Base-by-base conservation (phyloP, 352 stramenopile species). In the Phytopythium ostracodes region DNA sequence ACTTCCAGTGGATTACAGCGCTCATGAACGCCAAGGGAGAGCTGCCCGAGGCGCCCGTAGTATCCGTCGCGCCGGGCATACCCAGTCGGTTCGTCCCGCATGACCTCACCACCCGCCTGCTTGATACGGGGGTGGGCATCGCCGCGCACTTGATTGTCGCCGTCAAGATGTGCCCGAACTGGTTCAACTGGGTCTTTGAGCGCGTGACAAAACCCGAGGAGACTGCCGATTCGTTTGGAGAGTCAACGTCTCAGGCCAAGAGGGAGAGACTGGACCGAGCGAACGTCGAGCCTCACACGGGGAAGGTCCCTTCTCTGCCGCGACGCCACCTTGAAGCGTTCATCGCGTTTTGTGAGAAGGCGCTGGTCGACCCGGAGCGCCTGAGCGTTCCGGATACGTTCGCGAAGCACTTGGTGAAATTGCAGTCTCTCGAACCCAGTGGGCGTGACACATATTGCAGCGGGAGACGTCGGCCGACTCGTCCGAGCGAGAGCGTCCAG, bases 161-260 rank as follows among this genome's bases (percentile, higher is more conserved):
- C 3, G 68, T 93, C 46, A 82, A 79, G 44, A 72, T 95, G 66
- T 89, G 78, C 60, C 81, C 77, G 0, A 86, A 88, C 53, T 95
- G 86, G 86, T 78, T 86, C 61, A 77, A 91, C 55, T 95, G 82
- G 84, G 75, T 89, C 54, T 93, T 91, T 56, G 74, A 92, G 50
- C 68, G 65, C 4, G 59, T 73, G 7, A 7, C 29, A 33, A 33
- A 7, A 7, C 52, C 64, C 20, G 46, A 53, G 0, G 59, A 67
- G 35, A 55, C 62, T 51, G 54, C 7, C 20, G 20, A 47, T 20
- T 18, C 64, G 50, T 33, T 59, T 7, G 63, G 74, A 42, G 56
- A 71, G 40, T 57, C 64, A 25, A 44, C 29, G 2, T 33, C 53
- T 0, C 67, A 77, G 22, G 67, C 2, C 35, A 40, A 0, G 60